phyloP scores from a whole-genome alignment of 2,329 filamentous ascomycete genomes.

The Beauveria sp. region DNA sequence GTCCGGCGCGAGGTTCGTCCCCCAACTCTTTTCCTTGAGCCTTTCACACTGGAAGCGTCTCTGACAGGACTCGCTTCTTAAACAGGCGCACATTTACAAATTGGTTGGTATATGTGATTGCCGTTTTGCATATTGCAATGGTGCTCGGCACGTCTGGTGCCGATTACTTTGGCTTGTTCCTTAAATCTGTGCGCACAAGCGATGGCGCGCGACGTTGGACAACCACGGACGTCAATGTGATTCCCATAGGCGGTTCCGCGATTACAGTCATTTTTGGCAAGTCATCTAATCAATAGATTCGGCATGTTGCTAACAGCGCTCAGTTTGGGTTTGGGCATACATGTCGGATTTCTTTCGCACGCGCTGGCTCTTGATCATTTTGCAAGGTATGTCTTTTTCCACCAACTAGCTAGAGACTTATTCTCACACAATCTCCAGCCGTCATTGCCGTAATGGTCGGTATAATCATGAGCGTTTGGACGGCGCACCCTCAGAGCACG shows the following conservation, averaged over 20 bases:
- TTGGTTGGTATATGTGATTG: constrained; percentile 25
- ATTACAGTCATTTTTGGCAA: constrained; percentile 32
- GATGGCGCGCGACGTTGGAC: constrained; percentile 21
- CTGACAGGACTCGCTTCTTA: neutral
- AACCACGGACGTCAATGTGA: constrained; percentile 40
- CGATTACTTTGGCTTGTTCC: constrained; percentile 27
- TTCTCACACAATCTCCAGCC: constrained; percentile 15
- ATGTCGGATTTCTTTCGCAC: constrained; percentile 42
- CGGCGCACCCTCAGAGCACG: constrained; percentile 32
- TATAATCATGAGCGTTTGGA: constrained; percentile 49
- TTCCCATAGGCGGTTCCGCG: constrained; percentile 35
- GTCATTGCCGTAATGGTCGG: constrained; percentile 38
- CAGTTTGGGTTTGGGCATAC: constrained; percentile 47
- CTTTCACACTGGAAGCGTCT: neutral
- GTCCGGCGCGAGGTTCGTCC: constrained; percentile 15
- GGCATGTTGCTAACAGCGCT: neutral
- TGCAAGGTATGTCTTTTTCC: constrained; percentile 27
- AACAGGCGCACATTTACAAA: constrained; percentile 18
- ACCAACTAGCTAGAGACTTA: neutral
- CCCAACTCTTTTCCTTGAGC: neutral
- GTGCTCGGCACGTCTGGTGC: constrained; percentile 26
- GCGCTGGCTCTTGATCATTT: constrained; percentile 41
- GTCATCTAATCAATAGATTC: neutral
- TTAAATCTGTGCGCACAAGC: constrained; percentile 21
- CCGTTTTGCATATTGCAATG: constrained; percentile 24